Base-by-base conservation (phyloP, 192 early-diverging fungal genomes). In the Spizellomyces sp. region DNA sequence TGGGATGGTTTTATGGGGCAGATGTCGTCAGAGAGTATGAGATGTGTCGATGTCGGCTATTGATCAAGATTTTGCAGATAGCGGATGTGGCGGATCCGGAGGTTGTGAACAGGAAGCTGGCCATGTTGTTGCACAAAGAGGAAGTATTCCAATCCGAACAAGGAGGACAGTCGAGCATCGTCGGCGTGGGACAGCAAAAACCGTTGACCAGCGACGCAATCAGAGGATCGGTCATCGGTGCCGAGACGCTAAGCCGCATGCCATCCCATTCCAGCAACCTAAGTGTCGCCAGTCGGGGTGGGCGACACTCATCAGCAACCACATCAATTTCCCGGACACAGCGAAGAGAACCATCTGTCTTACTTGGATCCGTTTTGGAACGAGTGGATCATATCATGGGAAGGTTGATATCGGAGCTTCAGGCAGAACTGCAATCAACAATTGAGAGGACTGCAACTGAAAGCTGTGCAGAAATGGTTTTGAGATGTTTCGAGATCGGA, bases 101-200 rank as follows among this genome's bases (percentile, higher is more conserved):
- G 9, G 50, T 70, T 27, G 22, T 12, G 41, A 14, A 45, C 10
- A 48, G 45, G 7, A 59, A 70, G 22, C 7, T 62, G 43, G 9
- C 58, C 6, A 70, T 70, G 69, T 15, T 70, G 6, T 22, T 70
- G 9, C 47, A 70, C 43, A 44, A 70, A 68, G 55, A 68, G 19
- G 67, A 68, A 12, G 44, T 50, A 9, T 27, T 5, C 44, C n/a
- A 66, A 22, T 21, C 8, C 44, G 48, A 43, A 66, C 12, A 48
- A 21, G 42, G n/a, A 2, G 47, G 21, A 12, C 27, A 15, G 2
- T 15, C 15, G 1, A 36, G 4, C n/a, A 0, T 5, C 10, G 48
- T 50, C 6, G 45, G 22, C 10, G 15, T 54, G n/a, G 54, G 45
- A 8, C 64, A 3, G 15, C 12, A 46, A 19, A 14, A n/a, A 66